Conservation (phyloP, 2,329 filamentous ascomycete genomes). For the Drechslera avenae region DNA sequence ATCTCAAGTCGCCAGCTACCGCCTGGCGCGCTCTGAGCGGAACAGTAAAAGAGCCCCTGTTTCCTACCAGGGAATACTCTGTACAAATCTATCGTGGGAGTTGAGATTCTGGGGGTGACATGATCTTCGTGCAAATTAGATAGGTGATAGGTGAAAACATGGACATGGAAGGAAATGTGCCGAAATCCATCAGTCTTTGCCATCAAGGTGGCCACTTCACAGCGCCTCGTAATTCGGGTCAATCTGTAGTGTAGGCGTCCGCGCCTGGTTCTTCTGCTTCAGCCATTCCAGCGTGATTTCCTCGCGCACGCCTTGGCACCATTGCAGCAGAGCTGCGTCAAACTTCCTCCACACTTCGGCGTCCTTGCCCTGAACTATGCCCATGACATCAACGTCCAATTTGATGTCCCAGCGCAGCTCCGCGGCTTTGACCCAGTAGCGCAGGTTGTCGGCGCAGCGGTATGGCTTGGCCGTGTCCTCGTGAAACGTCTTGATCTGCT, state of each 20-base stretch:
- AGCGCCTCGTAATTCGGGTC: conserved; percentile 41
- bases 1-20: conserved; percentile 21
- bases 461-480: conserved; percentile 95
- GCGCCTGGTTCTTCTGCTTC: conserved; percentile 47
- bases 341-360: conserved; percentile 78
- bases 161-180: conserved; percentile 33
- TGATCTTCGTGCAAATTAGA: conserved; percentile 32
- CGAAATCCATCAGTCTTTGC: conserved; percentile 10
- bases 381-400: conserved; percentile 82
- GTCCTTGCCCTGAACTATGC: conserved; percentile 76
- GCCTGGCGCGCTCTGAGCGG: conserved; percentile 9
- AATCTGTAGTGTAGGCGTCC: conserved; percentile 48
- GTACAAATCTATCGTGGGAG: conserved; percentile 11
- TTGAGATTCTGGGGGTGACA: conserved; percentile 14
- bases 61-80: conserved; percentile 15
- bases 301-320: conserved; percentile 81
- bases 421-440: conserved; percentile 95
- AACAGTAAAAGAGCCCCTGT: conserved; percentile 9
- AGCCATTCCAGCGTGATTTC: conserved; percentile 79
- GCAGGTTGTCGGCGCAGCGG: conserved; percentile 87
- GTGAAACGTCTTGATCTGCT: conserved; percentile 86
- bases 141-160: conserved; percentile 24
- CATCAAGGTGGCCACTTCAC: conserved; percentile 17
- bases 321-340: conserved; percentile 79
- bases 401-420: conserved; percentile 91